Evolutionary conservation across 768 basidiomycete genomes (phyloP).

Genomic region (Tylopilus cervinicoccineus): DNA sequence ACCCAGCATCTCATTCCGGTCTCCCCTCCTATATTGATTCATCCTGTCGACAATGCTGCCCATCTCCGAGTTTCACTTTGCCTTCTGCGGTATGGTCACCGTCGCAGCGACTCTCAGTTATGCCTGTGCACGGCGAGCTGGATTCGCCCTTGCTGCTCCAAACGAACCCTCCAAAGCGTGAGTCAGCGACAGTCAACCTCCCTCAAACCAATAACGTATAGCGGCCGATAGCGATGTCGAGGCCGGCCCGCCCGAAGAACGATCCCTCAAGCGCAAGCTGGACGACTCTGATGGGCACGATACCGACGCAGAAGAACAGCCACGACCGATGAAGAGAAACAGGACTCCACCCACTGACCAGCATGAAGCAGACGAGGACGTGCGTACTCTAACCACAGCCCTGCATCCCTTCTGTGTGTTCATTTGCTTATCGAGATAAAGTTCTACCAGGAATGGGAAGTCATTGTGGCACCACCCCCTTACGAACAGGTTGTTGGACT

Average conservation of each 20-base stretch:
- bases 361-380: constrained; percentile 26
- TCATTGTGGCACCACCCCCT: constrained; percentile 29
- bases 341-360: constrained; percentile 39
- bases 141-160: constrained; percentile 13
- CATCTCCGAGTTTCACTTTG: constrained; percentile 49
- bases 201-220: constrained; percentile 27
- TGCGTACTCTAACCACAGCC: constrained; percentile 12
- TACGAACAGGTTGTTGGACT: constrained; percentile 19
- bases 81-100: constrained; percentile 54
- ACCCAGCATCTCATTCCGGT: constrained; percentile 6
- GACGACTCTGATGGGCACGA: constrained; percentile 23
- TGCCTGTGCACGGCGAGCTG: constrained; percentile 45
- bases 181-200: constrained; percentile 29
- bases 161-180: constrained; percentile 24
- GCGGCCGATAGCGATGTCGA: constrained; percentile 31
- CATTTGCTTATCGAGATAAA: constrained; percentile 22
- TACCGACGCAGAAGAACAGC: constrained; percentile 28
- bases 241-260: constrained; percentile 23
- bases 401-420: background rate
- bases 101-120: constrained; percentile 60
- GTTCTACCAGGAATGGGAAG: constrained; percentile 29
- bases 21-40: constrained; percentile 11
- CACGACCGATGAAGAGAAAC: constrained; percentile 33
- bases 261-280: constrained; percentile 32
- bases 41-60: constrained; percentile 39